These are phyloP conservation scores for Rosa persica DNA, from an alignment of 306 rosid genomes.

Conservation along the genomic window DNA sequence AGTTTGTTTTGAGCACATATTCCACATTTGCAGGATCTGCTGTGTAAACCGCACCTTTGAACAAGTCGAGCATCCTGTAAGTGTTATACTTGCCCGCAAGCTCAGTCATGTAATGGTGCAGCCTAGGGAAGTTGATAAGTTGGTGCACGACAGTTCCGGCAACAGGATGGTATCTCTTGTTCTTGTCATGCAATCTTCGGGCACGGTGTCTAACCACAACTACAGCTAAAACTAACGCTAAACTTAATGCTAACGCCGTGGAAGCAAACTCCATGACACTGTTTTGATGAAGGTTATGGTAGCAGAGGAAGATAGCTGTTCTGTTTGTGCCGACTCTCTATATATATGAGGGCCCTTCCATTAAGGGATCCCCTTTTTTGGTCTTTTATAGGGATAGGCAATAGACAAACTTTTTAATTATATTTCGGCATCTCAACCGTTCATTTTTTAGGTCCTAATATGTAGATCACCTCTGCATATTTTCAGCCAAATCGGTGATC, in stretches of 20 bases:
- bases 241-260: neutral
- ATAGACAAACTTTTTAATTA: too few relatives aligned
- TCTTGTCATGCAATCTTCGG: neutral
- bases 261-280: neutral
- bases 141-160: constrained; percentile 12
- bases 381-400: too few relatives aligned
- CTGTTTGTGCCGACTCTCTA: too few relatives aligned
- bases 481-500: too few relatives aligned
- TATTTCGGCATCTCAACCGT: too few relatives aligned
- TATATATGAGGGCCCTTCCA: too few relatives aligned
- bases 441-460: too few relatives aligned
- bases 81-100: constrained; percentile 17
- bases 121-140: constrained; percentile 18
- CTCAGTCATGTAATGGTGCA: constrained; percentile 29
- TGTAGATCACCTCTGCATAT: too few relatives aligned
- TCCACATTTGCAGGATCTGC: constrained; percentile 32
- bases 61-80: constrained; percentile 16
- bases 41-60: constrained; percentile 21
- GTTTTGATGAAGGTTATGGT: neutral
- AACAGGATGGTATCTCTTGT: constrained; percentile 23
- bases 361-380: too few relatives aligned
- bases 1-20: constrained; percentile 33
- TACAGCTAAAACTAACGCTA: neutral
- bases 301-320: neutral
- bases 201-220: neutral